These are phyloP conservation scores for Fusarium transvaalense DNA, from an alignment of 2,329 filamentous ascomycete species.

Conservation along the genomic window DNA sequence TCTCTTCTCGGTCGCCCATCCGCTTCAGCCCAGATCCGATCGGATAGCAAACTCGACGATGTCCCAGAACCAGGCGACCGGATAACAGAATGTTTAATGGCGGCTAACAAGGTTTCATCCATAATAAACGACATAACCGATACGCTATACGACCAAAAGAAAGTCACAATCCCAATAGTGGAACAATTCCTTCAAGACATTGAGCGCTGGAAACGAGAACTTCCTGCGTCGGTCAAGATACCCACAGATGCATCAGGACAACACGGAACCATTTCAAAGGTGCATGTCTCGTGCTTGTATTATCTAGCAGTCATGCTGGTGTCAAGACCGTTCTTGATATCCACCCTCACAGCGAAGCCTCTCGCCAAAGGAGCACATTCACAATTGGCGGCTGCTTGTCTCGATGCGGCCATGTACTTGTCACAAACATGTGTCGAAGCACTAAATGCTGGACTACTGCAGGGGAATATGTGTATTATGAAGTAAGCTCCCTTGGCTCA, in stretches of 20 bases:
- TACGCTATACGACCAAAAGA: conserved; percentile 57
- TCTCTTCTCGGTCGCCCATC: conserved; percentile 56
- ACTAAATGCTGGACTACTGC: conserved; percentile 57
- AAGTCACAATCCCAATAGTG: conserved; percentile 50
- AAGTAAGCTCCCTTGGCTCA: conserved; percentile 58
- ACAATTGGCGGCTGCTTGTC: conserved; percentile 63
- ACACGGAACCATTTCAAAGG: conserved; percentile 60
- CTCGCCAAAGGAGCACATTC: conserved; percentile 47
- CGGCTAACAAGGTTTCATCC: conserved; percentile 57
- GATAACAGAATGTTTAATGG: conserved; percentile 52
- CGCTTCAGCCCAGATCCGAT: conserved; percentile 46
- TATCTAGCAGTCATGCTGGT: conserved; percentile 70
- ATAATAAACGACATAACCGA: conserved; percentile 61
- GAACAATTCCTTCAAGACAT: conserved; percentile 58
- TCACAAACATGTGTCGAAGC: conserved; percentile 66
- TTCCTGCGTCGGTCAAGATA: conserved; percentile 55
- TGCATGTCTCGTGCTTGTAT: conserved; percentile 69
- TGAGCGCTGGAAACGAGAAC: conserved; percentile 59
- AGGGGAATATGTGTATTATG: conserved; percentile 69
- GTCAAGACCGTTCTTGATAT: conserved; percentile 68
- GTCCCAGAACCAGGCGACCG: conserved; percentile 32
- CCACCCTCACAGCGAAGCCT: conserved; percentile 57
- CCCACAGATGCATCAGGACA: conserved; percentile 26
- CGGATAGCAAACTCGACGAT: conserved; percentile 25
- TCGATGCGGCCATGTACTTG: conserved; percentile 68